A percentile compares a stretch with the other conserved stretches of the same genome.
Evolutionary conservation across 164 flowering plant species (phyloP).

Genomic region (Vitis riparia): DNA sequence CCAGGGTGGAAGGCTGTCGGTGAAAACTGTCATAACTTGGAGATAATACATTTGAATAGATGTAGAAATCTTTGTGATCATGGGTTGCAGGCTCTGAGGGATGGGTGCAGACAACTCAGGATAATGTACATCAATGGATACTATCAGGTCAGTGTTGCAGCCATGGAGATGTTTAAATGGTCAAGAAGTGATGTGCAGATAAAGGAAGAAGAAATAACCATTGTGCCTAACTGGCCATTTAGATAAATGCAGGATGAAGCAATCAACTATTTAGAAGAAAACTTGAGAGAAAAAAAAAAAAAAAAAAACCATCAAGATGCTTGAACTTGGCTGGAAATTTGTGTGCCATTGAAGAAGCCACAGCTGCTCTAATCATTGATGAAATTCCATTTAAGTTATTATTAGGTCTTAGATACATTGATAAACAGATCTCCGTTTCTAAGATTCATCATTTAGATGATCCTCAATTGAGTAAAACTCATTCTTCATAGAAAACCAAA

Average conservation of each 20-base stretch:
- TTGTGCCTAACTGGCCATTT: slow-evolving; percentile 33
- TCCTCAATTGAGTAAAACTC: too few relatives aligned
- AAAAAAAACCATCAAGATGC: too few relatives aligned
- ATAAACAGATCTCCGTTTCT: too few relatives aligned
- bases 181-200: slow-evolving; percentile 46
- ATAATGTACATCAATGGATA: slow-evolving; percentile 44
- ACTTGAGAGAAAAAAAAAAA: too few relatives aligned
- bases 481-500: too few relatives aligned
- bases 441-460: too few relatives aligned
- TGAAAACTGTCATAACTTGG: slow-evolving; percentile 44
- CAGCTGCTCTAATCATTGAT: too few relatives aligned
- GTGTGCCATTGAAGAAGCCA: too few relatives aligned
- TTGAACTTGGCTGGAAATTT: too few relatives aligned
- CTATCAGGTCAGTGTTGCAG: slow-evolving; percentile 21
- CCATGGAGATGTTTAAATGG: slow-evolving; percentile 50
- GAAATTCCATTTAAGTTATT: too few relatives aligned
- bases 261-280: too few relatives aligned
- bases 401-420: too few relatives aligned
- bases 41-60: slow-evolving; percentile 65
- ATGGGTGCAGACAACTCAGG: slow-evolving; percentile 56
- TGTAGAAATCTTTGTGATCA: slow-evolving; percentile 56
- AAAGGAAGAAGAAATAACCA: slow-evolving; percentile 45
- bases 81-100: slow-evolving; percentile 54
- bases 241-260: slow-evolving; percentile 3
- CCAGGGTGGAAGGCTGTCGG: slow-evolving; percentile 69